Percentiles rank a stretch among this genome's conserved stretches.
These are phyloP conservation scores for Dendryphion nanum DNA, from an alignment of 2,329 filamentous ascomycete species.

Conservation along the genomic window DNA sequence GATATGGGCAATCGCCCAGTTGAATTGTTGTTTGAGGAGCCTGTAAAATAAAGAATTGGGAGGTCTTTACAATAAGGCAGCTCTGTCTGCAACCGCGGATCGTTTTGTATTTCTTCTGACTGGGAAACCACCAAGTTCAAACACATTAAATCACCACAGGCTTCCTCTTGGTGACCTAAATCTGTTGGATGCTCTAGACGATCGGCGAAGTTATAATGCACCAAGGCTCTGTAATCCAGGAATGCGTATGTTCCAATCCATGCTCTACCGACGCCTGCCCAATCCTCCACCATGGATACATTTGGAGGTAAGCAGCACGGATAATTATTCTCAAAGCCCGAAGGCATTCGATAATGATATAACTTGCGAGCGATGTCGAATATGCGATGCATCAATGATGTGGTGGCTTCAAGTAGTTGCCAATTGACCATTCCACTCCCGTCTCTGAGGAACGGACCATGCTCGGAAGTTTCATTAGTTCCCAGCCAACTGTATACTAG, in stretches of 20 bases:
- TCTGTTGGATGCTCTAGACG: constrained; percentile 12
- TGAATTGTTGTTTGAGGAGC: constrained; percentile 10
- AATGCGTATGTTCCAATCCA: constrained; percentile 25
- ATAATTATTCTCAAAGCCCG: constrained; percentile 14
- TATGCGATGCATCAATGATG: constrained; percentile 19
- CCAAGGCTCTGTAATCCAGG: constrained; percentile 19
- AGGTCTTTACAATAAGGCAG: constrained; percentile 21
- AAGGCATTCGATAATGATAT: constrained; percentile 6
- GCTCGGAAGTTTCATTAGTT: constrained; percentile 13
- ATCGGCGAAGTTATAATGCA: constrained; percentile 20
- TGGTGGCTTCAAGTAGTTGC: constrained; percentile 17
- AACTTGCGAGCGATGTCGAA: constrained; percentile 8
- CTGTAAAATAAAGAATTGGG: constrained; percentile 19
- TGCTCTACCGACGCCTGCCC: constrained; percentile 17
- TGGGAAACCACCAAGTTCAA: constrained; percentile 13
- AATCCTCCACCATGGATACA: constrained; percentile 10
- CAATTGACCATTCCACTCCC: constrained; percentile 16
- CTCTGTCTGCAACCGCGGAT: constrained; percentile 12
- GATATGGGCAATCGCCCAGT: constrained; percentile 9
- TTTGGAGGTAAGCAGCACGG: constrained; percentile 7
- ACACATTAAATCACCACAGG: constrained; percentile 17
- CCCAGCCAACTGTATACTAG: constrained; percentile 22
- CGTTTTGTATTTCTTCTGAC: constrained; percentile 13
- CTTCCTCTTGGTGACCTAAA: constrained; percentile 9
- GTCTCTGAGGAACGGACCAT: constrained; percentile 18